Evolutionary conservation across 2,329 filamentous ascomycete species (phyloP), one percentile per base, ranked within the genome.

Genomic region (Aaosphaeria arxii): DNA sequence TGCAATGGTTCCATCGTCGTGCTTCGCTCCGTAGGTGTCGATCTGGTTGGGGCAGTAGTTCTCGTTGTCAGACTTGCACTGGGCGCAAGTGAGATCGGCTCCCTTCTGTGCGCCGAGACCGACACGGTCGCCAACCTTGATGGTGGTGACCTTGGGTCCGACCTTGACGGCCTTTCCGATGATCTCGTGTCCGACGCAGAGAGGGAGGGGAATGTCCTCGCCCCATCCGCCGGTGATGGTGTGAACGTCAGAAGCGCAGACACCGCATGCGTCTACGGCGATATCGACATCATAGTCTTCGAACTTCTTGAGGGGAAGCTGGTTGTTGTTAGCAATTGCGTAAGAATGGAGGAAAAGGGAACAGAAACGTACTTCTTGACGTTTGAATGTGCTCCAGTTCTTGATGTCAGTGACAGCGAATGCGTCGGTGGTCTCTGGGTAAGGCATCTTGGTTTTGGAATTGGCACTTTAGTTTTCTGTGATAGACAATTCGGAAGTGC

Each of bases 221-320:
- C 82, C 84, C 85, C 85, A 88, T 52, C 85, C 84, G 46, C 76
- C 76, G 47, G 62, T 71, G 58, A 76, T 76, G 54, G 71, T 77
- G 66, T 77, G 75, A 30, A 77, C 63, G 53, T 77, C 75, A 38
- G 70, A 74, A 44, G 71, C 74, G 66, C 76, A 79, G 47, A 79
- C 76, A 62, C 69, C 69, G 53, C 69, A 71, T 17, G 57, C 85
- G 57, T 91, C 85, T 62, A 96, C 86, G 77, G 91, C 87, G 72
- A 96, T 83, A 67, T 95, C 90, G 61, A 96, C 83, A 66, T 96
- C 90, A 71, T 89, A 81, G 67, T 91, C 88, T 56, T 86, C 89
- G 67, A 95, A 95, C 13, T 88, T 87, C 76, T 95, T 94, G 49
- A 91, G 84, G 59, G 85, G 81, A 76, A 89, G 90, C 76, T 91